These are phyloP conservation scores for Fonsecaea erecta DNA, from an alignment of 2,329 filamentous ascomycete species.

Conservation along the genomic window DNA sequence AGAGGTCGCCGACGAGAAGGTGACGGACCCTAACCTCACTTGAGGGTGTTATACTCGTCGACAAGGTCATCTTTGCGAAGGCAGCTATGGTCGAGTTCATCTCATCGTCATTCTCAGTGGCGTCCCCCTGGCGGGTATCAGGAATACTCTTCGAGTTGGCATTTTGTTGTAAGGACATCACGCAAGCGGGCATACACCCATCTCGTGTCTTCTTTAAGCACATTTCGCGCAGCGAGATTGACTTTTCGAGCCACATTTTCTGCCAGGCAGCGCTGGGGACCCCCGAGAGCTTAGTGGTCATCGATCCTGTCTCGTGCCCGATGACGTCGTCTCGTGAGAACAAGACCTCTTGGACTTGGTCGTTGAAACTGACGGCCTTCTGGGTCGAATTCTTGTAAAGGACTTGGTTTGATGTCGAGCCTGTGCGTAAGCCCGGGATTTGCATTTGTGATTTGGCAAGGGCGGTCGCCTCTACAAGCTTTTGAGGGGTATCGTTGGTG, in stretches of 20 bases:
- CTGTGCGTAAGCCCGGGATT: background rate
- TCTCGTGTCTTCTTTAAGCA: background rate
- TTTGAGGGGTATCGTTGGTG: background rate
- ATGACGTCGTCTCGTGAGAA: background rate
- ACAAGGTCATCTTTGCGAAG: background rate
- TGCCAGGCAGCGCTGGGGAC: background rate
- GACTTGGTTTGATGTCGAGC: background rate
- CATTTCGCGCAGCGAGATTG: background rate
- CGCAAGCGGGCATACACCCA: background rate
- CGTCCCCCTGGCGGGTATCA: background rate
- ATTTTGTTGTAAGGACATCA: background rate
- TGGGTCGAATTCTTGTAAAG: background rate
- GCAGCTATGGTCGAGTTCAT: background rate
- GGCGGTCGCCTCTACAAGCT: background rate
- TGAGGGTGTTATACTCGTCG: background rate
- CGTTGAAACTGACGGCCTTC: constrained; percentile 5
- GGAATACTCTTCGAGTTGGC: background rate
- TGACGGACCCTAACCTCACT: background rate
- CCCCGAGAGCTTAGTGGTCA: background rate
- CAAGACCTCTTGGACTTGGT: background rate
- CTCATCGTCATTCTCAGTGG: background rate
- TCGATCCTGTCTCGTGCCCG: background rate
- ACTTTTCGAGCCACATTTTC: background rate
- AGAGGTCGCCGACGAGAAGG: background rate
- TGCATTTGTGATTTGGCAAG: background rate